phyloP scores from a whole-genome alignment of 495 filamentous ascomycete genomes.

The Bathelium albidoporum region DNA sequence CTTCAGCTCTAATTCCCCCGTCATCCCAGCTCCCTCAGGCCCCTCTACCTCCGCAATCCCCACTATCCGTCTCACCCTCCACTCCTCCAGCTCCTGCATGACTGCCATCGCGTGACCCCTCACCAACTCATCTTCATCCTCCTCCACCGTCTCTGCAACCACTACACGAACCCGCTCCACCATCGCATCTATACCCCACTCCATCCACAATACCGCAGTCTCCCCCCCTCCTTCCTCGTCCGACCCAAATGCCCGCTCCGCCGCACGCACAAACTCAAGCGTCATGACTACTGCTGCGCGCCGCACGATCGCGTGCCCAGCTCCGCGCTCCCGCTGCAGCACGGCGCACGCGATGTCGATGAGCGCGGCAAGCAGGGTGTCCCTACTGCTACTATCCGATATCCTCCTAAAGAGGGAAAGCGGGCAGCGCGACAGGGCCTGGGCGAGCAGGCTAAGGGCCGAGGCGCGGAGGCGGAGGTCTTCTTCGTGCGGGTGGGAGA shows the following conservation, averaged over 20 bases:
- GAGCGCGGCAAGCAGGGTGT: conserved; percentile 40
- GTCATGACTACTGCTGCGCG: conserved; percentile 62
- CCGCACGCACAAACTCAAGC: conserved; percentile 52
- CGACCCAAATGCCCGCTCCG: conserved; percentile 52
- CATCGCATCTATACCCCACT: conserved; percentile 51
- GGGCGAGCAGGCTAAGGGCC: conserved; percentile 61
- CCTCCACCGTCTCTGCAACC: conserved; percentile 53
- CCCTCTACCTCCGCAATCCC: conserved; percentile 31
- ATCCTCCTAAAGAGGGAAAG: conserved; percentile 45
- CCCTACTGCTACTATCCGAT: too few relatives aligned
- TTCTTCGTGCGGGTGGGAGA: conserved; percentile 54
- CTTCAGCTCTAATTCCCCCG: conserved; percentile 18
- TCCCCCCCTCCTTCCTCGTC: conserved; percentile 41
- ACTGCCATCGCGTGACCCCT: conserved; percentile 60
- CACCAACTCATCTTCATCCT: conserved; percentile 65
- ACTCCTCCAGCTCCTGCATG: conserved; percentile 60
- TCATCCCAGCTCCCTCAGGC: conserved; percentile 19
- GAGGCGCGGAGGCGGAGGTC: conserved; percentile 71
- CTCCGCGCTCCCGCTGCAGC: conserved; percentile 51
- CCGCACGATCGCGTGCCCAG: conserved; percentile 60
- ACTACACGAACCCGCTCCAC: conserved; percentile 35
- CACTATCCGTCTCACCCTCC: conserved; percentile 49
- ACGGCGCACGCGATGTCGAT: conserved; percentile 59
- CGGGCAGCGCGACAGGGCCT: conserved; percentile 48
- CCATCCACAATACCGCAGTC: conserved; percentile 52